A percentile compares a stretch with the other conserved stretches of the same genome.
phyloP scores from a whole-genome alignment of 148 eudicot species.

The Vaccinium vitisidaea region DNA sequence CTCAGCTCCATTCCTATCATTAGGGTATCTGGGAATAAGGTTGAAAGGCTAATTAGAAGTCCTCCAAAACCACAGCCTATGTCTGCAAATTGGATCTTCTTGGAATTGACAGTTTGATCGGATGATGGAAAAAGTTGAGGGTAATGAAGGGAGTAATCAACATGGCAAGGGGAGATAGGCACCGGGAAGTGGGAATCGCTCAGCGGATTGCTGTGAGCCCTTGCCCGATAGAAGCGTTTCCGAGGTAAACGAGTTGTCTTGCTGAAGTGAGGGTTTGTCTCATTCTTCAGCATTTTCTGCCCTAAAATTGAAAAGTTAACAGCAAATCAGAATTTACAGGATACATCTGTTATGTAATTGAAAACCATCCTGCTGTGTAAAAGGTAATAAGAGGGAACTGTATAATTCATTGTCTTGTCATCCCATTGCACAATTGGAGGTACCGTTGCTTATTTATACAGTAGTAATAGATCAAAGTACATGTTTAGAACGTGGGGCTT shows the following conservation, averaged over 20 bases:
- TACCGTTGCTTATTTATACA: not conserved
- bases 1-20: conserved; percentile 99
- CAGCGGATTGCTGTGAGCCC: conserved; percentile 94
- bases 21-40: conserved; percentile 69
- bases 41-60: conserved; percentile 70
- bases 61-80: conserved; percentile 97
- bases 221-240: conserved; percentile 85
- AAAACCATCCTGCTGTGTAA: not conserved
- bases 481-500: no score
- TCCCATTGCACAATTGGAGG: not conserved
- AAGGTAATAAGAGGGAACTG: not conserved
- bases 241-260: conserved; percentile 81
- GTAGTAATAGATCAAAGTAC: not conserved
- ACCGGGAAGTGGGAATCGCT: conserved; percentile 96
- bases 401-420: no score
- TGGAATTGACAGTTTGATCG: conserved; percentile 25
- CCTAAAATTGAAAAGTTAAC: not conserved
- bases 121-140: conserved; percentile 52
- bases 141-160: conserved; percentile 66
- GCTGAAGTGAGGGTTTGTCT: conserved; percentile 50
- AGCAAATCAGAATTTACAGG: conserved; percentile 1
- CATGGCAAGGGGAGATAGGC: conserved; percentile 69
- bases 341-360: not conserved
- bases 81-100: conserved; percentile 82
- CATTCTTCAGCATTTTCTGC: conserved; percentile 49